Base-by-base conservation (phyloP, 2,329 filamentous ascomycete species). In the Fusarium cicatricum region DNA sequence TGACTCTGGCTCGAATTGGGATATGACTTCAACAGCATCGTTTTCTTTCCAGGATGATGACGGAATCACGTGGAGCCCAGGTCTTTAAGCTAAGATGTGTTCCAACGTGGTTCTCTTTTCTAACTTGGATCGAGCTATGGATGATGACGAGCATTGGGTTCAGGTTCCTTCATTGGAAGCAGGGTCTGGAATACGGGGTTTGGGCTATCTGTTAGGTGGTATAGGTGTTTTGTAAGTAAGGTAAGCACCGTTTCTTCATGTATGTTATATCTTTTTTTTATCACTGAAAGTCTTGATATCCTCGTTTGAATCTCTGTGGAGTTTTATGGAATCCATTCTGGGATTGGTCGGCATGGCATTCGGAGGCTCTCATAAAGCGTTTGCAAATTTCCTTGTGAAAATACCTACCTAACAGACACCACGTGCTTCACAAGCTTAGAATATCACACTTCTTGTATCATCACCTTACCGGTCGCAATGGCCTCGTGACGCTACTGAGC, bases 401-500 rank as follows among this genome's bases (percentile, higher is more conserved):
- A 32, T n/a, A 12, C 5, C 23, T n/a, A 12, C 5, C 23, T 8
- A 26, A 26, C 23, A 46, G 47, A 23, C n/a, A 31, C 56, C 60
- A 63, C 52, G 28, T 63, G 60, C 52, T 26, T 58, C 16, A 31
- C 33, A 15, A 9, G 47, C 47, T 43, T 44, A 33, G 37, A 32
- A 16, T 41, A 42, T 36, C 26, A 46, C 26, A 36, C 15, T 42
- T 39, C 17, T 40, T 21, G 26, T 28, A 48, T 38, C 46, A 37
- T 61, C 57, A 36, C 36, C 48, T 60, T 59, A 56, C 21, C 21
- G 28, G 26, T 38, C 26, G 55, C 44, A 43, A 37, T 43, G 41
- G 19, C 50, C 64, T 58, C 53, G 66, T 68, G 66, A 68, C 60
- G 52, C 61, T 57, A 52, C 32, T 17, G 31, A 23, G 19, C 31